These are phyloP conservation scores for Trichoderma parareesei DNA, from an alignment of 495 filamentous ascomycete genomes.

Conservation along the genomic window DNA sequence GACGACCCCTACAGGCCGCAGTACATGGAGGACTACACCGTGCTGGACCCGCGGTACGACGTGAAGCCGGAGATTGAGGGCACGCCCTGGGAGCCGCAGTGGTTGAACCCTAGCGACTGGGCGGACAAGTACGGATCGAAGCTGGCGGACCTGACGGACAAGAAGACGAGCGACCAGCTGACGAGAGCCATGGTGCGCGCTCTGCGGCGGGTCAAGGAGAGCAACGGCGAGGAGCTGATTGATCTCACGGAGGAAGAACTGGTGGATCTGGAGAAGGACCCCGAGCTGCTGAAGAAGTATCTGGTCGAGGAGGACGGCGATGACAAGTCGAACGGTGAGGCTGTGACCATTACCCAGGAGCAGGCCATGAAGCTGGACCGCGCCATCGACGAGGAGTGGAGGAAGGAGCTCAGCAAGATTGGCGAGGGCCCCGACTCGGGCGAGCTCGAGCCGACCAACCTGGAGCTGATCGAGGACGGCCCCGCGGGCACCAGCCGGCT, in stretches of 20 bases:
- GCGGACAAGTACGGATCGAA: conserved; percentile 22
- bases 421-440: neutral
- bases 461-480: conserved; percentile 31
- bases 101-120: conserved; percentile 41
- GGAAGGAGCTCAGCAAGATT: conserved; percentile 17
- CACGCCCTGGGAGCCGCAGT: conserved; percentile 12
- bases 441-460: conserved; percentile 17
- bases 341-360: conserved; percentile 10
- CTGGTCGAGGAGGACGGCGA: conserved; percentile 44
- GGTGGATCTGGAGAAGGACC: conserved; percentile 20
- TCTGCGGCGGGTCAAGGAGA: conserved; percentile 24
- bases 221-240: conserved; percentile 27
- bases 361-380: conserved; percentile 18
- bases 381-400: conserved; percentile 11
- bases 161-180: conserved; percentile 11
- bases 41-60: conserved; percentile 47
- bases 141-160: conserved; percentile 24
- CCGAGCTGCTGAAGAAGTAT: conserved; percentile 25
- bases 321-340: conserved; percentile 31
- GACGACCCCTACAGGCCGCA: conserved; percentile 60
- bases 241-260: conserved; percentile 22
- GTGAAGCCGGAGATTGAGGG: conserved; percentile 8
- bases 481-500: conserved; percentile 23
- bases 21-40: conserved; percentile 83
- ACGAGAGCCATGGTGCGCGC: conserved; percentile 13